phyloP scores from a whole-genome alignment of 495 filamentous ascomycete genomes.

The Hypoxylon intermedium region DNA sequence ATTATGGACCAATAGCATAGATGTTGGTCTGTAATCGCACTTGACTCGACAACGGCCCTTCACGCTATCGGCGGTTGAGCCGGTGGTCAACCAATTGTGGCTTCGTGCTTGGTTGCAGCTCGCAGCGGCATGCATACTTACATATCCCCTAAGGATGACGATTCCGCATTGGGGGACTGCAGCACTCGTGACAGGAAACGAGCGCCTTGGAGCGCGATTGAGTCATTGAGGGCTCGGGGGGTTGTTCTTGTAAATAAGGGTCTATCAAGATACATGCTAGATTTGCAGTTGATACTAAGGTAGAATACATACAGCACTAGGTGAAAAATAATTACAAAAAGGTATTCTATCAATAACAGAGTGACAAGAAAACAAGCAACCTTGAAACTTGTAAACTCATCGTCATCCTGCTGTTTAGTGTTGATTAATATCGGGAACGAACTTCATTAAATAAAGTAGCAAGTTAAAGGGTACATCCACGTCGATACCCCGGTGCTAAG shows the following conservation, averaged over 20 bases:
- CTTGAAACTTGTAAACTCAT: too few relatives aligned
- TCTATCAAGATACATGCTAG: too few relatives aligned
- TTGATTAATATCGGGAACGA: too few relatives aligned
- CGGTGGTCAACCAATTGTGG: conserved; percentile 26
- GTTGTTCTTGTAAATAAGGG: conserved; percentile 3
- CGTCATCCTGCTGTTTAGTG: too few relatives aligned
- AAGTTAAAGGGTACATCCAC: neutral
- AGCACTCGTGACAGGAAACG: conserved; percentile 28
- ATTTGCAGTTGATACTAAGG: too few relatives aligned
- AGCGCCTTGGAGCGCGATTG: conserved; percentile 15
- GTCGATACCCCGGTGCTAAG: too few relatives aligned
- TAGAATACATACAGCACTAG: too few relatives aligned
- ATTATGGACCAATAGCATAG: conserved; percentile 19
- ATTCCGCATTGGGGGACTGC: conserved; percentile 26
- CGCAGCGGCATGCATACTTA: conserved; percentile 35
- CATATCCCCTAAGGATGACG: conserved; percentile 27
- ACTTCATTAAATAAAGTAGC: neutral
- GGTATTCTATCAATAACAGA: too few relatives aligned
- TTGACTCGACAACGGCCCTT: conserved; percentile 27
- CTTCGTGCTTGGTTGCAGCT: conserved; percentile 29
- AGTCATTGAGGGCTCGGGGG: conserved; percentile 15
- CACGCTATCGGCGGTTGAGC: conserved; percentile 38
- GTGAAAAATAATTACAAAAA: too few relatives aligned
- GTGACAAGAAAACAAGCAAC: too few relatives aligned
- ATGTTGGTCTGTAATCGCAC: conserved; percentile 10